Evolutionary conservation across 1,284 basidiomycete genomes (phyloP), one percentile per base, ranked within the genome.

Genomic region (Amylostereum areolatum): DNA sequence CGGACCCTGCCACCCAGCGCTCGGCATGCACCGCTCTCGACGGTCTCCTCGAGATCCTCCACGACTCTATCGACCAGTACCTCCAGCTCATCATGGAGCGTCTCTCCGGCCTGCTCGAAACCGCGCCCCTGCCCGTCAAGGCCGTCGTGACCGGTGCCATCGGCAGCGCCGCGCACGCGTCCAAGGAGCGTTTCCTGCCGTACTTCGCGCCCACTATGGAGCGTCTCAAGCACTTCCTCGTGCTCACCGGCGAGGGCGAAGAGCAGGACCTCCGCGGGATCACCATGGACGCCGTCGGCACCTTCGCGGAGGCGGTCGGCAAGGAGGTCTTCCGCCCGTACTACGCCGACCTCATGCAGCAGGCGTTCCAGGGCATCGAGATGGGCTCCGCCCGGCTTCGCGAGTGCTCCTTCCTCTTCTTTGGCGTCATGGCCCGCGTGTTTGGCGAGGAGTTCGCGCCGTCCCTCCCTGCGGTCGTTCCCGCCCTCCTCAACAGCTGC

Each of bases 371-470:
- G 59, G 95, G 91, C 45, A 82, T 96, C 53, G 84, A 89, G 55
- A 81, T 96, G 68, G 89, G 92, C 58, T 89, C 81, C 57, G 87
- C 94, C 4, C 80, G 94, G 54, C 75, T 99, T 53, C 81, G 93
- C 58, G 97, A 99, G 70, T 97, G 94, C 70, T 92, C 89, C 62
- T 99, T 97, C 83, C 77, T 99, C 62, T 98, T 98, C 83, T 99
- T 99, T 61, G 92, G 94, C 54, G 93, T 97, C 58, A 96, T 99
- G 90, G 89, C 95, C 28, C 82, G 91, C 47, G 94, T 99, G 29
- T 99, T 97, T 62, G 91, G 85, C 54, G 91, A 92, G 55, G 95
- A 99, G 63, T 98, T 99, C 62, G 85, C 91, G 6, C 80, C 79
- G 3, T 98, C 92, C 70, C 79, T 99, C 33, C 81, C 85, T 18